Conservation (phyloP, 1,284 basidiomycete genomes). For the Rhodotorula sp. region DNA sequence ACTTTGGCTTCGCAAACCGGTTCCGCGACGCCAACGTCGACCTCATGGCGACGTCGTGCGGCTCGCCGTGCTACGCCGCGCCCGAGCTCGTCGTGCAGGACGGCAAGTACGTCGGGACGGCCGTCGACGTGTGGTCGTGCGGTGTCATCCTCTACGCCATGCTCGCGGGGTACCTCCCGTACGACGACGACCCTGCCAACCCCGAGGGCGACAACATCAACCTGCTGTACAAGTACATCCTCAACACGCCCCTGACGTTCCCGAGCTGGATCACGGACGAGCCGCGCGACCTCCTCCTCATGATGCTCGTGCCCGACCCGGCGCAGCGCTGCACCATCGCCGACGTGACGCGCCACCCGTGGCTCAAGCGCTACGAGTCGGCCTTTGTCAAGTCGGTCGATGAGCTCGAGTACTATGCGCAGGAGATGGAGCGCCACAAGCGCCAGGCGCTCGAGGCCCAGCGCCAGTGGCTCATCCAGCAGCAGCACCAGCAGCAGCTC, state of each 20-base stretch:
- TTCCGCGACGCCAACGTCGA: slow-evolving; percentile 87
- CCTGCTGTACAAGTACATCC: slow-evolving; percentile 98
- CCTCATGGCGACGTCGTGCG: slow-evolving; percentile 98
- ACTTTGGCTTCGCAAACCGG: slow-evolving; percentile 98
- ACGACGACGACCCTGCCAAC: slow-evolving; percentile 98
- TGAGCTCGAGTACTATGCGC: slow-evolving; percentile 74
- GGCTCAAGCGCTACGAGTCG: slow-evolving; percentile 69
- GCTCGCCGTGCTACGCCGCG: slow-evolving; percentile 96
- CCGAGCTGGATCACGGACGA: slow-evolving; percentile 84
- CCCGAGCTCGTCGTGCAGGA: slow-evolving; percentile 99
- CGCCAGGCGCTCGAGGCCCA: slow-evolving; percentile 39
- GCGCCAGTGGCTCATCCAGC: slow-evolving; percentile 40
- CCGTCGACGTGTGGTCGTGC: slow-evolving; percentile 99
- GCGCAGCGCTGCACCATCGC: slow-evolving; percentile 70
- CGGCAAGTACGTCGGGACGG: slow-evolving; percentile 95
- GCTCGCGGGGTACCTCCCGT: slow-evolving; percentile 98
- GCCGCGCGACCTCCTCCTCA: slow-evolving; percentile 69
- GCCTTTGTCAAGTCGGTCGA: slow-evolving; percentile 71
- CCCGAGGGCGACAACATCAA: slow-evolving; percentile 99
- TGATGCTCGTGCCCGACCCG: slow-evolving; percentile 87
- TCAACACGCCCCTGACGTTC: slow-evolving; percentile 91
- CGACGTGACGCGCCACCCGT: slow-evolving; percentile 77
- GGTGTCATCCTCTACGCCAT: slow-evolving; percentile 99
- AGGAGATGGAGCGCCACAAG: slow-evolving; percentile 81
- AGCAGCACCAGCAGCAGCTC: slow-evolving; percentile 30